Base-by-base conservation (phyloP, 108 stramenopile genomes). In the Cyclostephanos invisitatus region DNA sequence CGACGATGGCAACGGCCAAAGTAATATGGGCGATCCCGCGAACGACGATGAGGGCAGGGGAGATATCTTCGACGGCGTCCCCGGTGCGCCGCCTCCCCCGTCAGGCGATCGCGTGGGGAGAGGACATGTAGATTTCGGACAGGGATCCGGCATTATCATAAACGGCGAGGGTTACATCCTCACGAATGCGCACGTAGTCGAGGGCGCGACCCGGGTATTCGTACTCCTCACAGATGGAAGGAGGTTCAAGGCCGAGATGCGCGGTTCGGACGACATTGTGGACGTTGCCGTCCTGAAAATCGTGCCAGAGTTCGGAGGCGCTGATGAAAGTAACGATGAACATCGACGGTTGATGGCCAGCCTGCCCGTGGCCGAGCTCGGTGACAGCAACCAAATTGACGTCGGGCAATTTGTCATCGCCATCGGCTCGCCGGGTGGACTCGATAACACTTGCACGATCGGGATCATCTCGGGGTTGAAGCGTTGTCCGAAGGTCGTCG, bases 181-280 rank as follows among this genome's bases (percentile, higher is more conserved):
- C 40, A 97, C 96, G 22, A 97, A 97, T 70, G 94, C 94, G 3
- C 96, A 97, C 75, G 96, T 97, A 18, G 87, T 97, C 18, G 90
- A 95, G 72, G 87, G 85, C 49, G 87, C 89, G 21, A 85, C 72
- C 22, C 87, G 85, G 47, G 86, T 96, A 5, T 86, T 80, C 44
- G 87, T 95, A 7, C 89, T 89, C 18, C 65, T 97, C 50, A 91
- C 94, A 10, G 91, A 92, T 81, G 96, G 96, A 2, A 80, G 94
- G 44, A 77, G 89, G 20, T 97, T 82, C 54, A 47, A 59, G 40
- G 93, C 92, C n/a, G 68, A 85, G 56, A 83, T 95, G 27, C 73
- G 74, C 59, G 93, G 92, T 18, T 47, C 69, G 17, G 96, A 97
- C 78, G 94, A 94, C 42, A 89, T 97, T 50, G 85, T 89, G 20